Percentiles rank a stretch among this genome's conserved stretches.
Evolutionary conservation across 352 stramenopile genomes (phyloP).

Genomic region (Aphanomyces stellatus): DNA sequence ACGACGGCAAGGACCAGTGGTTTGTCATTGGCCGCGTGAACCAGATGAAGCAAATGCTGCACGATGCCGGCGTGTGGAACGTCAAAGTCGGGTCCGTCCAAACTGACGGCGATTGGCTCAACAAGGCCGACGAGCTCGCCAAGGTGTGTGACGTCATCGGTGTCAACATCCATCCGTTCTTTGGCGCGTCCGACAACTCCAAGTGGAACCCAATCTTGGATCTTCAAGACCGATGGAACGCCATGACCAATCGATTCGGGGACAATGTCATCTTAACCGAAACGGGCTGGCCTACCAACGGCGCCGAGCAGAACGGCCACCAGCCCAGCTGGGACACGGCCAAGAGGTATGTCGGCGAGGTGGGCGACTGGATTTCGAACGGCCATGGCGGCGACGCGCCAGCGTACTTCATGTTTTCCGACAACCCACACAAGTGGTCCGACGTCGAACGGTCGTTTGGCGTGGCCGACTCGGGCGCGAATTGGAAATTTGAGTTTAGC

Average conservation of each 20-base stretch:
- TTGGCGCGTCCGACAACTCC: constrained; percentile 20
- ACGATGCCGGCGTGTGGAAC: constrained; percentile 25
- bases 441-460: constrained; percentile 55
- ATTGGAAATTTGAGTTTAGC: not conserved
- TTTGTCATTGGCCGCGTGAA: not conserved
- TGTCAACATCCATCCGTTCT: constrained; percentile 66
- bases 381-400: not conserved
- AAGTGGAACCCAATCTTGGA: constrained; percentile 30
- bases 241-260: constrained; percentile 21
- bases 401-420: constrained; percentile 18
- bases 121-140: constrained; percentile 33
- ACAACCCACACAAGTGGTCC: constrained; percentile 14
- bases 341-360: not conserved
- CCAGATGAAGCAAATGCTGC: constrained; percentile 37
- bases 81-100: constrained; percentile 50
- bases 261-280: constrained; percentile 25
- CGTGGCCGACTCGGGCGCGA: constrained; percentile 18
- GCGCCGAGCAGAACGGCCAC: constrained; percentile 3
- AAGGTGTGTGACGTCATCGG: constrained; percentile 42
- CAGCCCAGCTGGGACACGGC: constrained; percentile 1
- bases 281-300: constrained; percentile 23
- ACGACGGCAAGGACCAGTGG: constrained; percentile 19
- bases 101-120: constrained; percentile 34
- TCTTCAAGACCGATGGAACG: constrained; percentile 22
- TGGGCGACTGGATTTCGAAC: not conserved